phyloP scores from a whole-genome alignment of 352 stramenopile genomes.

The Phytopythium aichiense region DNA sequence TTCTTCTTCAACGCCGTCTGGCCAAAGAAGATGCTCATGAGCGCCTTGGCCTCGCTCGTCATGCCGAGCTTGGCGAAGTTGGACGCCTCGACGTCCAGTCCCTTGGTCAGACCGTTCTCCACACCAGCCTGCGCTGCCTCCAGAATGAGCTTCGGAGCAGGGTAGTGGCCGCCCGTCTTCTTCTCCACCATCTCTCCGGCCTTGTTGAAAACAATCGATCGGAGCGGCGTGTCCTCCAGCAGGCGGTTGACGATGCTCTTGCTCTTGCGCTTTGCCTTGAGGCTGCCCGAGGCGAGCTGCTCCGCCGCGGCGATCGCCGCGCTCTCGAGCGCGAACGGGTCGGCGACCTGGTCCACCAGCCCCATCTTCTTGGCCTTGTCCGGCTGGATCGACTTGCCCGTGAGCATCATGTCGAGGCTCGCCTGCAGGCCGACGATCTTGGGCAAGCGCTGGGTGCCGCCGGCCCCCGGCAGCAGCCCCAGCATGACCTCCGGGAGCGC shows the following conservation, averaged over 20 bases:
- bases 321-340: constrained; percentile 86
- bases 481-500: constrained; percentile 97
- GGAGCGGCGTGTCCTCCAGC: constrained; percentile 94
- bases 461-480: constrained; percentile 95
- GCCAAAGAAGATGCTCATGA: constrained; percentile 98
- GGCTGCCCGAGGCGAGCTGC: constrained; percentile 85
- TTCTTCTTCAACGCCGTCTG: constrained; percentile 99
- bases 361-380: constrained; percentile 98
- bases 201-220: constrained; percentile 93
- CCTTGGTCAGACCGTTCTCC: constrained; percentile 70
- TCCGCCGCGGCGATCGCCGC: constrained; percentile 89
- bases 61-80: constrained; percentile 96
- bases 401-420: constrained; percentile 98
- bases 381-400: constrained; percentile 93
- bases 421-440: constrained; percentile 91
- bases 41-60: constrained; percentile 92
- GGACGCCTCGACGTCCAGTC: constrained; percentile 91
- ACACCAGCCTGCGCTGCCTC: constrained; percentile 85
- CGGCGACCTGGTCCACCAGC: constrained; percentile 94
- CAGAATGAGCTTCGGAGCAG: constrained; percentile 94
- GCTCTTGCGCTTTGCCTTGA: constrained; percentile 92
- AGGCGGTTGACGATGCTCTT: constrained; percentile 85
- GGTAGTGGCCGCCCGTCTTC: constrained; percentile 97
- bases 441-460: constrained; percentile 96
- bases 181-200: constrained; percentile 96